These are phyloP conservation scores for Exophiala dermatitidis DNA, from an alignment of 2,329 filamentous ascomycete genomes.

Conservation along the genomic window DNA sequence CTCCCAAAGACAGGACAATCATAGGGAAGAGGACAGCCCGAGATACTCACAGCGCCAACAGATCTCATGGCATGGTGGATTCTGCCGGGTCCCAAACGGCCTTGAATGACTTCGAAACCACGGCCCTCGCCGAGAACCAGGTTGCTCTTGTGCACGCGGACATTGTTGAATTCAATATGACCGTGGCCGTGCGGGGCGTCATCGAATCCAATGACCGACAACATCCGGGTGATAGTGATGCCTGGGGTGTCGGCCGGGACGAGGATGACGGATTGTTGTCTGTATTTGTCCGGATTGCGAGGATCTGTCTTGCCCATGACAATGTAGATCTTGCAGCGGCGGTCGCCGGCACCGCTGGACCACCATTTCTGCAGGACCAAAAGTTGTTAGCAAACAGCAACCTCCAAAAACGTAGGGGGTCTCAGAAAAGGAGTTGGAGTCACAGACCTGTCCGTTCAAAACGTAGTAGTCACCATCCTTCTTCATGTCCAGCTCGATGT, in stretches of 20 bases:
- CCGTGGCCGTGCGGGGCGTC: conserved; percentile 98
- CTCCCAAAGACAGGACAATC: too few species aligned
- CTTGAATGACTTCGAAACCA: conserved; percentile 98
- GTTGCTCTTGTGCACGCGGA: conserved; percentile 72
- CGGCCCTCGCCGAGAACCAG: conserved; percentile 88
- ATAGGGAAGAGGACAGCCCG: neutral
- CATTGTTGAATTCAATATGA: conserved; percentile 81
- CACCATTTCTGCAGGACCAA: conserved; percentile 75
- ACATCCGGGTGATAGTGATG: conserved; percentile 88
- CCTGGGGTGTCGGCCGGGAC: conserved; percentile 75
- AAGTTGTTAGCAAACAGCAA: neutral
- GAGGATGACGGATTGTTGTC: conserved; percentile 86
- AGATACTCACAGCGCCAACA: conserved; percentile 60
- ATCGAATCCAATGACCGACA: conserved; percentile 90
- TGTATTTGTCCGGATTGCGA: conserved; percentile 67
- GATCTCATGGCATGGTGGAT: conserved; percentile 98
- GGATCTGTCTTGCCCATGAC: conserved; percentile 92
- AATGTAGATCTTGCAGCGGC: conserved; percentile 84
- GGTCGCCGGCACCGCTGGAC: conserved; percentile 92
- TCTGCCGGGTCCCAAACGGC: conserved; percentile 85
- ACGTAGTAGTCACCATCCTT: conserved; percentile 83
- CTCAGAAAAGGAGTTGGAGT: neutral
- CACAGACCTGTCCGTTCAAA: conserved; percentile 59
- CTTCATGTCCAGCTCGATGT: conserved; percentile 77
- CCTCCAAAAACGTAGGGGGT: too few species aligned